Percentiles rank a stretch among this genome's conserved stretches.
Conservation (phyloP, 2,329 filamentous ascomycete species). For the Talaromyces atroroseus region DNA sequence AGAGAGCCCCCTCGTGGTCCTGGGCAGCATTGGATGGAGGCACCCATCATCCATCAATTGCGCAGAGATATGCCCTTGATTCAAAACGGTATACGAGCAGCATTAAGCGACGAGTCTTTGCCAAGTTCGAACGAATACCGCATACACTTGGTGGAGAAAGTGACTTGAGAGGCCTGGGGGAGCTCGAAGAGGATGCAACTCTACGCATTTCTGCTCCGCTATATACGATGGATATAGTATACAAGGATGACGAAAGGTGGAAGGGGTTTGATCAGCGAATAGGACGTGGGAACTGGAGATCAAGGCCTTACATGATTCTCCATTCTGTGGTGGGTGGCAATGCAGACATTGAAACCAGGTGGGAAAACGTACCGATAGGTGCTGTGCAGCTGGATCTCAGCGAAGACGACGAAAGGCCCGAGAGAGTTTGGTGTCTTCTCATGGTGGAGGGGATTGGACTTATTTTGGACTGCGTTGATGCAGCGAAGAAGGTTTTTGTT, state of each 20-base stretch:
- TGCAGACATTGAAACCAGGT: background rate
- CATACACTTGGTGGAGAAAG: background rate
- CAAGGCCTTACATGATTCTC: background rate
- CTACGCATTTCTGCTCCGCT: slow-evolving; percentile 3
- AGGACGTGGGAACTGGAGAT: background rate
- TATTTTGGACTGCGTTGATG: background rate
- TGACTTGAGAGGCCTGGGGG: background rate
- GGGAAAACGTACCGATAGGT: background rate
- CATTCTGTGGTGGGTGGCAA: background rate
- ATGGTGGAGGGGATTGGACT: slow-evolving; percentile 1
- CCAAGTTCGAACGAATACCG: background rate
- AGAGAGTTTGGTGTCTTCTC: slow-evolving; percentile 5
- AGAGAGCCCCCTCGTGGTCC: slow-evolving; percentile 3
- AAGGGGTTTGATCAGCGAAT: background rate
- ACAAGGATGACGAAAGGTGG: slow-evolving; percentile 2
- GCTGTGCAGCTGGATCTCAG: background rate
- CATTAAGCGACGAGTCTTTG: background rate
- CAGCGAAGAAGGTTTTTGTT: background rate
- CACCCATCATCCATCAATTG: background rate
- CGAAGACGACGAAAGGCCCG: background rate
- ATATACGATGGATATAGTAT: background rate
- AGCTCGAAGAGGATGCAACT: background rate
- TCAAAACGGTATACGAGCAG: background rate
- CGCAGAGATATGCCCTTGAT: background rate
- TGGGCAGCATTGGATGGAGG: slow-evolving; percentile 5